Base-by-base conservation (phyloP, 2,329 filamentous ascomycete species). In the Rugonectria rugulosa region DNA sequence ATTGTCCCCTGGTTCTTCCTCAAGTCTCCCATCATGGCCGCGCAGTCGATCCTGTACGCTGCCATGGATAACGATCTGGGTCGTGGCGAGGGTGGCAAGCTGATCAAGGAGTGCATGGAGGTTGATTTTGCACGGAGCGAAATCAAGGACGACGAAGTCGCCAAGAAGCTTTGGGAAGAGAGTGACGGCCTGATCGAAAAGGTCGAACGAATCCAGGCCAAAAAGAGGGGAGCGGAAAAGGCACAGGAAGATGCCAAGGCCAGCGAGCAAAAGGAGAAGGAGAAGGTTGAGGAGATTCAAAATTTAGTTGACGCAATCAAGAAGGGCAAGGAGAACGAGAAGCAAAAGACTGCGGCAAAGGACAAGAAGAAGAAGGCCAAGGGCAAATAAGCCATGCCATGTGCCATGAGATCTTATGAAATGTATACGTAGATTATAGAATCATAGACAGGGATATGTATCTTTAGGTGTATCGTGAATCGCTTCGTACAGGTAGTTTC, bases 61-160 rank as follows among this genome's bases (percentile, higher is more conserved):
- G 87, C 88, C 2, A 96, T 97, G 91, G 93, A 97, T 51, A 83
- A 83, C 3, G 79, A 81, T 3, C 84, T 92, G 45, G 86, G 83
- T 4, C 81, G 87, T 27, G 85, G 82, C 2, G 68, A 74, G 1
- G 90, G 90, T 8, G 90, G 88, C 0, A 88, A 83, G 69, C 71
- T 96, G 43, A 81, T 99, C 70, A 98, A 97, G 75, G 96, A 98
- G 73, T 98, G 94, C 71, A 86, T 85, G 64, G 85, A 91, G 68
- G 81, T 93, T 15, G 84, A 89, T 59, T 89, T 86, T 72, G 82
- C 88, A 21, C 81, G 91, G 48, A 79, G 77, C 21, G 93, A 97
- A 67, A 81, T 97, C 38, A 82, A 83, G 61, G 90, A 96, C 69
- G 92, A 96, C 61, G 83, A 83, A 17, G 76, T 90, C 24, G 92